Conservation (phyloP, 148 eudicot species). For the Rhododendron simsii region DNA sequence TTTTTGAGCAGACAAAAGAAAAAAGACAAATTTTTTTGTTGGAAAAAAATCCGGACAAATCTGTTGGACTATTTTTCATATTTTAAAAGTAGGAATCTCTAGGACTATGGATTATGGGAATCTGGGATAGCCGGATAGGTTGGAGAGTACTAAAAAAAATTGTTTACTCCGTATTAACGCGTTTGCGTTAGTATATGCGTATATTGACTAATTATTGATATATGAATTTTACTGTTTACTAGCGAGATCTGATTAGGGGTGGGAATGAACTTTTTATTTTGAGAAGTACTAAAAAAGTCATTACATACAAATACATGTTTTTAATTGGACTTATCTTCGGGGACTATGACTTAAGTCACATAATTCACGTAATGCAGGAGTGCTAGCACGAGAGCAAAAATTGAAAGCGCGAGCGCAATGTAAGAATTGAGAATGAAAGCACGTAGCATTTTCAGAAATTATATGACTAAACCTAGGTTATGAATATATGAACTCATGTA, state of each 20-base stretch:
- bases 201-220: not conserved
- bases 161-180: not conserved
- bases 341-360: not conserved
- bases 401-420: no score
- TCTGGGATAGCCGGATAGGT: not conserved
- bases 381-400: no score
- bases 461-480: no score
- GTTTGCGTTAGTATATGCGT: not conserved
- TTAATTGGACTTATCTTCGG: not conserved
- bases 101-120: not conserved
- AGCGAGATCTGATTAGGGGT: no score
- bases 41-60: not conserved
- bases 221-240: no score
- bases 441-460: no score
- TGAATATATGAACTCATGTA: not conserved
- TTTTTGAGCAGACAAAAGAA: not conserved
- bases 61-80: not conserved
- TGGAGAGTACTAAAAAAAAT: not conserved
- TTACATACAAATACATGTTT: no score
- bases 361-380: not conserved
- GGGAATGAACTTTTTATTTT: no score
- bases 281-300: no score
- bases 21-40: not conserved
- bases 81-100: not conserved
- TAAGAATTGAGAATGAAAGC: no score